A percentile compares a stretch with the other conserved stretches of the same genome.
Conservation (phyloP, 192 early-diverging fungal species). For the Dissophora globulifera region DNA sequence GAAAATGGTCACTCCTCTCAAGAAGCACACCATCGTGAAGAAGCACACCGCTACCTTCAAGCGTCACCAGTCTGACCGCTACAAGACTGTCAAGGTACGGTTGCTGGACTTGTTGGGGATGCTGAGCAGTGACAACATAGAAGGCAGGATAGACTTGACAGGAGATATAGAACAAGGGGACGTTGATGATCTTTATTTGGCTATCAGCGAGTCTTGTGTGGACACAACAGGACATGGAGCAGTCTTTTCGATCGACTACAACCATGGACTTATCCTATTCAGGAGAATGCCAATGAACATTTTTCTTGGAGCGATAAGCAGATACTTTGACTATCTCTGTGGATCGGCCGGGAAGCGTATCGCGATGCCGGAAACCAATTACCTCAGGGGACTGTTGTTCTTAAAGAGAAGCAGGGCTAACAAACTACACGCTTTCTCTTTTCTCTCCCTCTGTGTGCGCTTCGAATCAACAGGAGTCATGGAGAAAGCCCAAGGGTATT, state of each 20-base stretch:
- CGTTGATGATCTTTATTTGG: neutral
- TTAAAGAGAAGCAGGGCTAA: constrained; percentile 10
- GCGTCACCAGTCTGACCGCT: constrained; percentile 99
- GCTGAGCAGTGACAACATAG: neutral
- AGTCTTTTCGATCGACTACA: too few species aligned
- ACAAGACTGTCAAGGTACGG: constrained; percentile 90
- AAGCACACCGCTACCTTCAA: constrained; percentile 97
- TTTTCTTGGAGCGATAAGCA: too few species aligned
- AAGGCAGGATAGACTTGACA: neutral
- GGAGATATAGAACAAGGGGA: neutral
- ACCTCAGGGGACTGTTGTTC: too few species aligned
- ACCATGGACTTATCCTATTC: too few species aligned
- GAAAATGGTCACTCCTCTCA: constrained; percentile 94
- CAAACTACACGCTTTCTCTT: neutral
- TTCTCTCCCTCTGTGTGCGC: constrained; percentile 6
- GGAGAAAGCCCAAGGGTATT: constrained; percentile 99
- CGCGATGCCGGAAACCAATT: too few species aligned
- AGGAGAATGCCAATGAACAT: too few species aligned
- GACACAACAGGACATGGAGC: too few species aligned
- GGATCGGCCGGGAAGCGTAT: too few species aligned
- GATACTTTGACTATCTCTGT: too few species aligned
- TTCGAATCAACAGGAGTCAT: constrained; percentile 79
- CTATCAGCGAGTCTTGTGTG: too few species aligned
- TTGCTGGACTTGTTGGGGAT: neutral
- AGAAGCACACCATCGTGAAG: constrained; percentile 98